These are phyloP conservation scores for Microdochium nivale DNA, from an alignment of 2,329 filamentous ascomycete genomes.

Conservation along the genomic window DNA sequence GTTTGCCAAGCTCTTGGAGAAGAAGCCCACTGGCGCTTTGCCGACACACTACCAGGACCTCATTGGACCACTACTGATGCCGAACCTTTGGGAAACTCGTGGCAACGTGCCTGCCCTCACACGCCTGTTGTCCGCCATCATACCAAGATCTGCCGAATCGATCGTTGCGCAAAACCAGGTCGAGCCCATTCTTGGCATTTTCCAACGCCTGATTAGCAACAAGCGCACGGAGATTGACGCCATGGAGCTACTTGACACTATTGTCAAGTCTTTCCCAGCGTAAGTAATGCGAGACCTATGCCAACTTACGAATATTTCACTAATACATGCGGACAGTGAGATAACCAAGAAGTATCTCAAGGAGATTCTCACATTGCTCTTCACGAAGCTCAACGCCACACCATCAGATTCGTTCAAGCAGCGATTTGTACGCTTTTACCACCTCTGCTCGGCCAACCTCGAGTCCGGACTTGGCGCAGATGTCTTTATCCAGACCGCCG, in stretches of 20 bases:
- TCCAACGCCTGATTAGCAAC: slow-evolving; percentile 76
- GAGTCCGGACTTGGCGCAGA: slow-evolving; percentile 83
- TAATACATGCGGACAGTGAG: slow-evolving; percentile 29
- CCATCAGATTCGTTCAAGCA: slow-evolving; percentile 72
- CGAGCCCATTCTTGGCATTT: slow-evolving; percentile 86
- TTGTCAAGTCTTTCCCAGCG: slow-evolving; percentile 65
- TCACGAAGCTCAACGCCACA: slow-evolving; percentile 63
- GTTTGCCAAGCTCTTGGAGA: slow-evolving; percentile 81
- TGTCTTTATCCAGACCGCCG: slow-evolving; percentile 80
- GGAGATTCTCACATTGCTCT: slow-evolving; percentile 72
- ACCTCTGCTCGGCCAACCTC: slow-evolving; percentile 72
- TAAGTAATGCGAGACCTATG: slow-evolving; percentile 33
- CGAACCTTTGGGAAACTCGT: slow-evolving; percentile 81
- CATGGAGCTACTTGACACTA: slow-evolving; percentile 82
- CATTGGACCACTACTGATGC: slow-evolving; percentile 68
- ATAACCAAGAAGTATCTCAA: slow-evolving; percentile 69
- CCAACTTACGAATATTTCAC: not conserved
- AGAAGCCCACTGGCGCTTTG: slow-evolving; percentile 69
- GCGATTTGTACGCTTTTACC: slow-evolving; percentile 89
- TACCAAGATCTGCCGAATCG: slow-evolving; percentile 64
- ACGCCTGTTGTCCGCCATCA: slow-evolving; percentile 73
- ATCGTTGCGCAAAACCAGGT: slow-evolving; percentile 75
- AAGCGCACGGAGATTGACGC: slow-evolving; percentile 81
- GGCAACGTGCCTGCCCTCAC: slow-evolving; percentile 91
- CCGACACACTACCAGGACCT: slow-evolving; percentile 75